Conservation (phyloP, 495 filamentous ascomycete genomes). For the Aspergillus nidulans region DNA sequence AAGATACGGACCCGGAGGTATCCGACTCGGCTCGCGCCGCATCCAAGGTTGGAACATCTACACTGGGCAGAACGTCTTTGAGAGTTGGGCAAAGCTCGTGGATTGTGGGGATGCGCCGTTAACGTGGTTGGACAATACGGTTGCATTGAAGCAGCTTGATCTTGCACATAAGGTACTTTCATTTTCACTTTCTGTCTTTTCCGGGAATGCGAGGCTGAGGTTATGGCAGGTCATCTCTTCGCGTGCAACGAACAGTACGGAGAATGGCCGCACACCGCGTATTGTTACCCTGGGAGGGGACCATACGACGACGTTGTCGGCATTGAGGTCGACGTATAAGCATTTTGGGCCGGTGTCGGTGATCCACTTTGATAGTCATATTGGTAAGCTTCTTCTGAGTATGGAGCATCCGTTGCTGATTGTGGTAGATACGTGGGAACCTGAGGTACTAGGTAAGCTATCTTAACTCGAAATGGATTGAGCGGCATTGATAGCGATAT, state of each 20-base stretch:
- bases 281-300: conserved; percentile 50
- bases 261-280: conserved; percentile 25
- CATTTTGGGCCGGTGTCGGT: conserved; percentile 46
- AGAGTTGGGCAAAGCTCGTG: conserved; percentile 44
- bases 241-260: conserved; percentile 20
- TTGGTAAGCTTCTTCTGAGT: conserved; percentile 18
- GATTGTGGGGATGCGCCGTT: conserved; percentile 52
- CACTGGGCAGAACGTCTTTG: conserved; percentile 40
- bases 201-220: background rate
- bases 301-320: conserved; percentile 48
- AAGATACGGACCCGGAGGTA: conserved; percentile 46
- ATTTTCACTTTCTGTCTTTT: background rate
- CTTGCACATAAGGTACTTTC: conserved; percentile 35
- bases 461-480: background rate
- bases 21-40: conserved; percentile 43
- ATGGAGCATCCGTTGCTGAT: background rate
- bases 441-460: conserved; percentile 35
- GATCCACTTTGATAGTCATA: conserved; percentile 52
- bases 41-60: conserved; percentile 41
- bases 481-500: background rate
- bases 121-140: conserved; percentile 49
- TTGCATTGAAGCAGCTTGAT: conserved; percentile 48
- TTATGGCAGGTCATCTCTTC: conserved; percentile 20
- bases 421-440: conserved; percentile 44
- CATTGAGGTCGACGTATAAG: conserved; percentile 40